Percentiles rank a stretch among this genome's conserved stretches.
phyloP scores from a whole-genome alignment of 352 stramenopile genomes.

The Pythium sp. region DNA sequence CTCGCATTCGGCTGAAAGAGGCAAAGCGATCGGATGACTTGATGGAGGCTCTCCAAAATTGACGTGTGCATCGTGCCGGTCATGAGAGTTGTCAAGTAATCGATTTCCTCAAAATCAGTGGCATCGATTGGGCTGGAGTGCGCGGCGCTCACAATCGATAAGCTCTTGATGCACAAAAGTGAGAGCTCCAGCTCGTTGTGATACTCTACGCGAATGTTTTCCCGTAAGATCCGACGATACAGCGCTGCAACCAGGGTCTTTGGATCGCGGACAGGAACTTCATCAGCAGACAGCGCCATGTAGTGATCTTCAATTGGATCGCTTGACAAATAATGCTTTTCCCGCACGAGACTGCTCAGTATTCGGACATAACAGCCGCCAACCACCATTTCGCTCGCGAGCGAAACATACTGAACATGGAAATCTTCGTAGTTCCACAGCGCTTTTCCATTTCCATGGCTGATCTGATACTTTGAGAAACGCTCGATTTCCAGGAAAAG shows the following conservation, averaged over 20 bases:
- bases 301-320: constrained; percentile 57
- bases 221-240: constrained; percentile 73
- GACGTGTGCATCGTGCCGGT: constrained; percentile 55
- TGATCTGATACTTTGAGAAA: constrained; percentile 76
- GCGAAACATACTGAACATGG: constrained; percentile 85
- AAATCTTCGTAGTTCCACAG: constrained; percentile 98
- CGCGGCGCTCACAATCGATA: constrained; percentile 59
- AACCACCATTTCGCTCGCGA: constrained; percentile 86
- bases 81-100: constrained; percentile 64
- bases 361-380: constrained; percentile 89
- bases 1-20: constrained; percentile 50
- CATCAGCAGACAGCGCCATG: constrained; percentile 37
- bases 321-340: constrained; percentile 49
- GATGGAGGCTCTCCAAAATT: constrained; percentile 54
- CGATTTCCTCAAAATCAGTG: constrained; percentile 66
- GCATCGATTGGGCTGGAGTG: constrained; percentile 34
- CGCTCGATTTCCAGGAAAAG: constrained; percentile 84
- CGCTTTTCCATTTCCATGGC: constrained; percentile 61
- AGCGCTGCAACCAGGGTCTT: constrained; percentile 48
- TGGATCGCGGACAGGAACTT: constrained; percentile 56
- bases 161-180: constrained; percentile 57
- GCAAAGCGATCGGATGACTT: constrained; percentile 56
- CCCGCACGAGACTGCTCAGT: constrained; percentile 35
- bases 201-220: constrained; percentile 72
- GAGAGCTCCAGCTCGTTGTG: constrained; percentile 61